Evolutionary conservation across 306 rosid species (phyloP).

Genomic region (Sindora glabra): DNA sequence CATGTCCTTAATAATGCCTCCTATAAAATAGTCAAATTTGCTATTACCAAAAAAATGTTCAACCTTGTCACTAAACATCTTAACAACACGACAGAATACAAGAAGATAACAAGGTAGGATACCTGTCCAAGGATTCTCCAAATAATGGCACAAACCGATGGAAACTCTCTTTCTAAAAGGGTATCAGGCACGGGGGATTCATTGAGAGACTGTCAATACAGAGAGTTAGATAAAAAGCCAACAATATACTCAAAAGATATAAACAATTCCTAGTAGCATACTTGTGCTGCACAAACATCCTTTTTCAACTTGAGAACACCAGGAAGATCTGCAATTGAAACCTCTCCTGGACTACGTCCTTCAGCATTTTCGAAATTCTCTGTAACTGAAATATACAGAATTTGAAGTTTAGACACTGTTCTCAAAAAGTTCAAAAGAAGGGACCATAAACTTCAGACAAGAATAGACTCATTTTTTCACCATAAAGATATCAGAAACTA

Average conservation of each 20-base stretch:
- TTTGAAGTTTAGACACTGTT: too few relatives aligned
- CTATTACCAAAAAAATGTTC: too few relatives aligned
- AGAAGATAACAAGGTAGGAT: too few relatives aligned
- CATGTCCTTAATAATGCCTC: conserved; percentile 40
- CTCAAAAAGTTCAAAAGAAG: too few relatives aligned
- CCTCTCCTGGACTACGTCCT: conserved; percentile 56
- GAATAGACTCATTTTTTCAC: too few relatives aligned
- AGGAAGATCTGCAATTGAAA: conserved; percentile 61
- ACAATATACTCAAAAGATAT: neutral
- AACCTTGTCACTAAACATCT: neutral
- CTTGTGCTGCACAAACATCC: conserved; percentile 72
- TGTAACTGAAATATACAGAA: conserved; percentile 39
- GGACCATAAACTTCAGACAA: too few relatives aligned
- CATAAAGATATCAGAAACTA: too few relatives aligned
- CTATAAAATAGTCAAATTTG: too few relatives aligned
- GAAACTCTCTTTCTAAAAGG: conserved; percentile 83
- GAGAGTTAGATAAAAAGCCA: conserved; percentile 7
- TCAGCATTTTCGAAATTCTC: conserved; percentile 77
- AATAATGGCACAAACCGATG: conserved; percentile 90
- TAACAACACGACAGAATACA: neutral
- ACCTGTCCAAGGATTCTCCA: conserved; percentile 89
- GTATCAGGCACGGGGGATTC: conserved; percentile 64
- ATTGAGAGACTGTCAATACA: conserved; percentile 50
- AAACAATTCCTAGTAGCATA: conserved; percentile 14
- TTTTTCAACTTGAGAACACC: conserved; percentile 56